A percentile compares a stretch with the other conserved stretches of the same genome.
phyloP scores from a whole-genome alignment of 768 basidiomycete species.

The Kockovaella imperatae region DNA sequence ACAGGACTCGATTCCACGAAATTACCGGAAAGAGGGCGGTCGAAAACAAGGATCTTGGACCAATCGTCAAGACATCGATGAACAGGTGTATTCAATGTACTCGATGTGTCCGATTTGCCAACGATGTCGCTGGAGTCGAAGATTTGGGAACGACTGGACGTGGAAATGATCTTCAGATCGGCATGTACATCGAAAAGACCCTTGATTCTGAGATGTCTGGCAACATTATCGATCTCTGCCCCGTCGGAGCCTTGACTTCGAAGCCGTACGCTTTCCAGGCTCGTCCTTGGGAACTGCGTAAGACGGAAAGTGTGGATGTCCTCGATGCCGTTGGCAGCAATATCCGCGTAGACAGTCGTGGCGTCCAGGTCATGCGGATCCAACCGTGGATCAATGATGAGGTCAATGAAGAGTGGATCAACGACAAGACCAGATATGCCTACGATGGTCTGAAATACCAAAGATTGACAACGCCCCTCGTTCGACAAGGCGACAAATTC shows the following conservation, averaged over 20 bases:
- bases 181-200: conserved; percentile 94
- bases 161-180: conserved; percentile 97
- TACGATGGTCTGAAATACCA: conserved; percentile 94
- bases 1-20: conserved; percentile 96
- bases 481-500: conserved; percentile 88
- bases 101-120: conserved; percentile 96
- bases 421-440: conserved; percentile 95
- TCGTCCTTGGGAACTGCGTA: conserved; percentile 96
- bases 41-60: conserved; percentile 96
- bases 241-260: conserved; percentile 94
- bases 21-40: conserved; percentile 95
- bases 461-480: conserved; percentile 80
- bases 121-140: conserved; percentile 97
- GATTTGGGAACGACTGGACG: conserved; percentile 94
- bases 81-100: conserved; percentile 99
- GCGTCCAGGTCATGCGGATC: conserved; percentile 92
- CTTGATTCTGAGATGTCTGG: conserved; percentile 97
- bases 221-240: conserved; percentile 93
- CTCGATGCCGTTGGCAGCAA: conserved; percentile 93
- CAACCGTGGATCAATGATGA: conserved; percentile 95
- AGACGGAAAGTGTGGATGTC: conserved; percentile 92
- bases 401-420: conserved; percentile 99
- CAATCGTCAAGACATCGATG: conserved; percentile 97
- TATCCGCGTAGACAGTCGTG: conserved; percentile 90
- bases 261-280: conserved; percentile 98